These are phyloP conservation scores for Neurospora sp. DNA, from an alignment of 495 filamentous ascomycete species.

Conservation along the genomic window DNA sequence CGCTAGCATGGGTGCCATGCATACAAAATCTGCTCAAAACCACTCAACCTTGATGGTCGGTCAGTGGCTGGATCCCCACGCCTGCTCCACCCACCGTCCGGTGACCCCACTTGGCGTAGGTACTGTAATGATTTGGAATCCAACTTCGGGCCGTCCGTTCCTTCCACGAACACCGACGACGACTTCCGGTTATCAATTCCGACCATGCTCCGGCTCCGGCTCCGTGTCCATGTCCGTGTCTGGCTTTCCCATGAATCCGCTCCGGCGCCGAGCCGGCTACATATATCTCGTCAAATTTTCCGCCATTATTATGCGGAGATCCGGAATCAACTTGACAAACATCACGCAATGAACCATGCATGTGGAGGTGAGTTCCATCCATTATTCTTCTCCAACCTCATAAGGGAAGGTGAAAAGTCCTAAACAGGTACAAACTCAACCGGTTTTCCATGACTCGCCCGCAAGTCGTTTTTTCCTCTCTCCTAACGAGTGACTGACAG, in stretches of 20 bases:
- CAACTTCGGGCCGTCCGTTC: background rate
- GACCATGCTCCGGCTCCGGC: background rate
- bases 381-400: background rate
- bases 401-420: background rate
- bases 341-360: background rate
- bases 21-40: slow-evolving; percentile 24
- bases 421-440: background rate
- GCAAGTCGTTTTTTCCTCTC: background rate
- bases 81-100: background rate
- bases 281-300: background rate
- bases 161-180: background rate
- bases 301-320: background rate
- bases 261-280: background rate
- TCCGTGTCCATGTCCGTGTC: background rate
- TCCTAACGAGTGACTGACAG: background rate
- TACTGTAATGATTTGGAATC: background rate
- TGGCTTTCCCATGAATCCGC: background rate
- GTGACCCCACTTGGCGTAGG: background rate
- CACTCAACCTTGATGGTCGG: slow-evolving; percentile 7
- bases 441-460: background rate
- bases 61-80: background rate
- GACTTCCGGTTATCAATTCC: background rate
- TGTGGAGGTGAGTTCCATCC: background rate
- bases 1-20: background rate
- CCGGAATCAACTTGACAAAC: background rate